Conservation (phyloP, 2,329 filamentous ascomycete genomes). For the Dactylonectria macrodidyma region DNA sequence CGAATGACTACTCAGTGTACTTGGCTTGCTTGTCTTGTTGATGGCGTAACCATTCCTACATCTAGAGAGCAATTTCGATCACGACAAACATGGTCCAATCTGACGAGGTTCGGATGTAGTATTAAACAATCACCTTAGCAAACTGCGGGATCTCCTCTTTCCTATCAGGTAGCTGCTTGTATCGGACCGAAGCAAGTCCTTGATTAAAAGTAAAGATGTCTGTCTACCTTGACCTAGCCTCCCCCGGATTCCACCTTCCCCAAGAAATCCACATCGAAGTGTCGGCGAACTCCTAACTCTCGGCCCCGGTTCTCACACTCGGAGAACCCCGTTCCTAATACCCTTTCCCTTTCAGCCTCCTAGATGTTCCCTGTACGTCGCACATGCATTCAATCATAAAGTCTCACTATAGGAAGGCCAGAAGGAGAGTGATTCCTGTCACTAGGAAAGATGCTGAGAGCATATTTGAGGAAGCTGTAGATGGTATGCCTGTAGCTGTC, state of each 20-base stretch:
- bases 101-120: not conserved
- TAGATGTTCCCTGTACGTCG: not conserved
- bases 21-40: no score
- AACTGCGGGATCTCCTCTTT: not conserved
- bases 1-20: no score
- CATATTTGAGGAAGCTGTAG: constrained; percentile 19
- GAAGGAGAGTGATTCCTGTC: constrained; percentile 19
- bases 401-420: constrained; percentile 26
- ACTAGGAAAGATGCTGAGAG: constrained; percentile 26
- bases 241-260: not conserved
- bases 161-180: not conserved
- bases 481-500: constrained; percentile 4
- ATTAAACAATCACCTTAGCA: not conserved
- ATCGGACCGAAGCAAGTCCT: not conserved
- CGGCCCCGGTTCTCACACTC: not conserved
- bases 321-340: not conserved
- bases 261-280: not conserved
- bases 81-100: no score
- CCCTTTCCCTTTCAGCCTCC: not conserved
- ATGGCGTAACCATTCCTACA: no score
- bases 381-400: not conserved
- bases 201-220: not conserved
- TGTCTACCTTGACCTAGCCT: constrained; percentile 7
- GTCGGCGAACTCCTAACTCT: constrained; percentile 1
- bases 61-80: no score